Evolutionary conservation across 257 asterid genomes (phyloP).

Genomic region (Solanum sejunctum): DNA sequence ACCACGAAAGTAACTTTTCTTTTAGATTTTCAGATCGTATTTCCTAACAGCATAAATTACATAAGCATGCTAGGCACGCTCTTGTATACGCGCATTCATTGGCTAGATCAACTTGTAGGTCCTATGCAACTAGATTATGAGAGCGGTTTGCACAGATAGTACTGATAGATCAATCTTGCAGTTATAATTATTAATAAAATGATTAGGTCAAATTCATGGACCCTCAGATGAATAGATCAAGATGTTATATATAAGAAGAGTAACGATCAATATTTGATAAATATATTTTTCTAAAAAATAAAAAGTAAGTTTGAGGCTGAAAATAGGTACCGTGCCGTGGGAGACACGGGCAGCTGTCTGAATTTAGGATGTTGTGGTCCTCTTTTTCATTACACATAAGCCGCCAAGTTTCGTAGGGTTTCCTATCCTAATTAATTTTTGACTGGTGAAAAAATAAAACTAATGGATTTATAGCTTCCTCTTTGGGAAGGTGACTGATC

Average conservation of each 20-base stretch:
- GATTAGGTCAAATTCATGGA: too few relatives aligned
- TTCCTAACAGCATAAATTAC: too few relatives aligned
- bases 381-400: slow-evolving; percentile 23
- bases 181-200: too few relatives aligned
- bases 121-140: too few relatives aligned
- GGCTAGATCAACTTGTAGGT: too few relatives aligned
- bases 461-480: background rate
- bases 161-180: too few relatives aligned
- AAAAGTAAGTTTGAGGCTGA: background rate
- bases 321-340: slow-evolving; percentile 24
- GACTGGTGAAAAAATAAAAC: slow-evolving; percentile 11
- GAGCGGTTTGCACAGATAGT: too few relatives aligned
- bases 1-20: too few relatives aligned
- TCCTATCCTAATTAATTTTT: slow-evolving; percentile 10
- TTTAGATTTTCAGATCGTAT: too few relatives aligned
- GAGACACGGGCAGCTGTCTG: slow-evolving; percentile 27
- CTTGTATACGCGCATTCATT: too few relatives aligned
- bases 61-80: too few relatives aligned
- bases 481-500: background rate
- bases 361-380: slow-evolving; percentile 48
- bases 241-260: background rate
- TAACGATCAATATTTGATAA: background rate
- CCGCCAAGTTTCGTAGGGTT: slow-evolving; percentile 23
- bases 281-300: background rate
- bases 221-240: too few relatives aligned